Evolutionary conservation across 768 basidiomycete species (phyloP).

Genomic region (Baorangia bicolor): DNA sequence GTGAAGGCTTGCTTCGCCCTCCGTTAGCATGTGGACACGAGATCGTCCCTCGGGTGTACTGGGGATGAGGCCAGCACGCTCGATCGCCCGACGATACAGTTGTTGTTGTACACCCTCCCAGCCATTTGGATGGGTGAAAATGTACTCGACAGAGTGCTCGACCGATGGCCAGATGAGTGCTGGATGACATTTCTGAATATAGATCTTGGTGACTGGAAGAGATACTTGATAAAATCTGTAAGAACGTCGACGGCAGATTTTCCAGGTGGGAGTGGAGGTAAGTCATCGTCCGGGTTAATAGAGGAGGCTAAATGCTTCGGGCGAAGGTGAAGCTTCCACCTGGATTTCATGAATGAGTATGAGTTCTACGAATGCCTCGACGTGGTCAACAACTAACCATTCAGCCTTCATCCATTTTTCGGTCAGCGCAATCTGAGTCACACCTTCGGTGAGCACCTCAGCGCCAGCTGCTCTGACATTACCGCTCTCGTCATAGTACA

Average conservation of each 20-base stretch:
- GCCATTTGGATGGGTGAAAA: constrained; percentile 31
- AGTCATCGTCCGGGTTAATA: background rate
- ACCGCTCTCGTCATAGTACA: constrained; percentile 42
- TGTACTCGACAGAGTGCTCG: constrained; percentile 14
- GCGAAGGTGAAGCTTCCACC: background rate
- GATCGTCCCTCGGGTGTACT: constrained; percentile 4
- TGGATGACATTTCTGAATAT: constrained; percentile 16
- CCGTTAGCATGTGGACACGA: constrained; percentile 23
- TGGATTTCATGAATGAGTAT: background rate
- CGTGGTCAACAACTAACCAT: background rate
- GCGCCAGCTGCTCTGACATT: constrained; percentile 39
- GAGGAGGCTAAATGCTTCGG: background rate
- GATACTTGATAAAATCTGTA: constrained; percentile 23
- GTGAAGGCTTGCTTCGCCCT: constrained; percentile 26
- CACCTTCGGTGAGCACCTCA: constrained; percentile 34
- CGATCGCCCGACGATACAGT: constrained; percentile 19
- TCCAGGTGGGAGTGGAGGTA: background rate
- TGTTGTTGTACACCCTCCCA: constrained; percentile 27
- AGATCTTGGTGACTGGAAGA: background rate
- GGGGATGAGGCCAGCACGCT: constrained; percentile 24
- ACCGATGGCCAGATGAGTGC: constrained; percentile 8
- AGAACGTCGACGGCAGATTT: constrained; percentile 20
- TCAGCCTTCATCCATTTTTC: background rate
- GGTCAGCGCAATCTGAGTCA: constrained; percentile 35
- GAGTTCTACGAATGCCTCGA: background rate